Base-by-base conservation (phyloP, 2,329 filamentous ascomycete species). In the Cladophialophora exuberans region DNA sequence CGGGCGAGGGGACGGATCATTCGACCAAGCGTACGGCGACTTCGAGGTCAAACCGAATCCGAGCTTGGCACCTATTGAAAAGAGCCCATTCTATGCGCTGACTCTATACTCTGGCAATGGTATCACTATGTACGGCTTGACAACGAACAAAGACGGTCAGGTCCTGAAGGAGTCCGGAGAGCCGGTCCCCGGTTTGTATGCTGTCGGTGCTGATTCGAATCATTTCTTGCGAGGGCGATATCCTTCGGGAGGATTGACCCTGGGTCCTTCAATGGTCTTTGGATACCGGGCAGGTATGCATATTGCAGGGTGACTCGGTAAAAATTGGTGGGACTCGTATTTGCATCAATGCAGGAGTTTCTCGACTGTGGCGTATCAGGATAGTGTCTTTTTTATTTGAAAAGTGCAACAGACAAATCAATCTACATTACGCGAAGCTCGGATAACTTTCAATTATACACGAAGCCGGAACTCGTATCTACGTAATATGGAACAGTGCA, bases 251-350 rank as follows among this genome's bases (percentile, higher is more conserved):
- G 72, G 72, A 2, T 60, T 62, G 9, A 73, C 70, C 3, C 53
- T 74, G 42, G 72, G 71, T 0, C 72, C 71, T 9, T 70, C 65
- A 1, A 54, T 74, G 62, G 70, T 70, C 4, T 73, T 73, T 69
- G 70, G 52, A 25, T 54, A 49, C 20, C 35, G 35, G 25, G 52
- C 52, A 36, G 52, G 23, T 20, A 7, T 35, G 9, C 45, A 54
- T 54, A 15, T 52, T 23, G 39, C 49, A 35, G 28, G 17, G 10
- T 15, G 18, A 38, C 9, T n/a, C 7, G 15, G 18, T 17, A 38
- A 13, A 38, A 15, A n/a, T n/a, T n/a, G 35, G 11, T n/a, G 35
- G 13, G 18, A 38, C 10, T 31, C 28, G 28, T 31, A 31, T 31
- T 31, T 31, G 35, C 11, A 38, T 38, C 11, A n/a, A 18, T 13